A percentile compares a stretch with the other conserved stretches of the same genome.
Evolutionary conservation across 345 rosid species (phyloP).

Genomic region (Boechera retrofracta): DNA sequence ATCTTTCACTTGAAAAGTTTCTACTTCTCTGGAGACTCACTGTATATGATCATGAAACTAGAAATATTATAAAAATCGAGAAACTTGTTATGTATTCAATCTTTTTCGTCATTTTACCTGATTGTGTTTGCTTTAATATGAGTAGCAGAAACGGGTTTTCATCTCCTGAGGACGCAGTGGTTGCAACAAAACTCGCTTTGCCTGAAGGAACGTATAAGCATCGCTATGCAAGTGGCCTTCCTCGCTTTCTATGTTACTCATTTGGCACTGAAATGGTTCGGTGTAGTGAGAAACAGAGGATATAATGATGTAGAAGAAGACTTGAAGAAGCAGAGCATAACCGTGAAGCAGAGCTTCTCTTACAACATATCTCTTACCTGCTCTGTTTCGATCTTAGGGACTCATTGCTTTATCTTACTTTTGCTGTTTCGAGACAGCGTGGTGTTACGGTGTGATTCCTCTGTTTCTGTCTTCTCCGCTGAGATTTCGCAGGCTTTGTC

Average conservation of each 20-base stretch:
- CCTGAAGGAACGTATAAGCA: constrained; percentile 62
- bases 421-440: constrained; percentile 45
- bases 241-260: constrained; percentile 52
- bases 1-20: constrained; percentile 1
- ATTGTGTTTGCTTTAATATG: constrained; percentile 19
- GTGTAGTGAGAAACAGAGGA: constrained; percentile 43
- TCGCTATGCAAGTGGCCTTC: constrained; percentile 56
- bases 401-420: constrained; percentile 57
- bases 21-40: not conserved
- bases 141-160: constrained; percentile 22
- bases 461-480: constrained; percentile 49
- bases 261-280: constrained; percentile 37
- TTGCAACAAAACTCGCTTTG: constrained; percentile 52
- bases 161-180: constrained; percentile 45
- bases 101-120: not conserved
- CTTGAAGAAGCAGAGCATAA: constrained; percentile 39
- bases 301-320: constrained; percentile 41
- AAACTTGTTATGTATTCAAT: not conserved
- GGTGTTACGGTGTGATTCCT: constrained; percentile 51
- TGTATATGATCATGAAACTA: constrained; percentile 7
- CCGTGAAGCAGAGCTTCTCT: constrained; percentile 49
- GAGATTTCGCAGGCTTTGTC: constrained; percentile 58
- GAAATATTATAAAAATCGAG: not conserved
- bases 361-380: constrained; percentile 53
- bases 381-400: constrained; percentile 52